Conservation (phyloP, 768 basidiomycete genomes). For the Termitomyces sp. region DNA sequence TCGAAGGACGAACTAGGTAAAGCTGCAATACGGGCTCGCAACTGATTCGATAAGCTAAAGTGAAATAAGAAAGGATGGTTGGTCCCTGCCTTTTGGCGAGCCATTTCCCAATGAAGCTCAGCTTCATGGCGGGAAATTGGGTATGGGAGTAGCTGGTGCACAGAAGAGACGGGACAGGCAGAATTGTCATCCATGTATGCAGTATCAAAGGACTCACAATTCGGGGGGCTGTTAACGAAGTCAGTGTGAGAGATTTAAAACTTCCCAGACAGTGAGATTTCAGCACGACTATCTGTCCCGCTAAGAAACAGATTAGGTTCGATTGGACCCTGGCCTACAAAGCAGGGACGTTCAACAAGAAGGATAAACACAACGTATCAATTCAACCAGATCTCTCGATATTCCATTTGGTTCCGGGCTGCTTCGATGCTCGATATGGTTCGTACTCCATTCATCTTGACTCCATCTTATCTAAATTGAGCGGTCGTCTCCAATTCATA, state of each 20-base stretch:
- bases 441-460: constrained; percentile 3
- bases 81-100: constrained; percentile 7
- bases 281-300: background rate
- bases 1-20: constrained; percentile 10
- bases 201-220: background rate
- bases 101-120: constrained; percentile 8
- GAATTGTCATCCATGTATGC: background rate
- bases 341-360: background rate
- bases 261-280: constrained; percentile 1
- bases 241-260: background rate
- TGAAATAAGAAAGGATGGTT: background rate
- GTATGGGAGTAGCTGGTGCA: background rate
- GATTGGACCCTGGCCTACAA: constrained; percentile 4
- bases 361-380: constrained; percentile 2
- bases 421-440: constrained; percentile 10
- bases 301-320: constrained; percentile 9
- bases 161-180: background rate
- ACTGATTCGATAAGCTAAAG: background rate
- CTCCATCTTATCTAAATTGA: constrained; percentile 6
- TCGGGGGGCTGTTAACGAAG: background rate
- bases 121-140: constrained; percentile 7
- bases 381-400: constrained; percentile 5
- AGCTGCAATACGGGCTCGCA: background rate
- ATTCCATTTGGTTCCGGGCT: background rate
- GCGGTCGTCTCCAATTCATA: background rate